Conservation (phyloP, 106 monocot species). For the Acanthochlamys bracteata region DNA sequence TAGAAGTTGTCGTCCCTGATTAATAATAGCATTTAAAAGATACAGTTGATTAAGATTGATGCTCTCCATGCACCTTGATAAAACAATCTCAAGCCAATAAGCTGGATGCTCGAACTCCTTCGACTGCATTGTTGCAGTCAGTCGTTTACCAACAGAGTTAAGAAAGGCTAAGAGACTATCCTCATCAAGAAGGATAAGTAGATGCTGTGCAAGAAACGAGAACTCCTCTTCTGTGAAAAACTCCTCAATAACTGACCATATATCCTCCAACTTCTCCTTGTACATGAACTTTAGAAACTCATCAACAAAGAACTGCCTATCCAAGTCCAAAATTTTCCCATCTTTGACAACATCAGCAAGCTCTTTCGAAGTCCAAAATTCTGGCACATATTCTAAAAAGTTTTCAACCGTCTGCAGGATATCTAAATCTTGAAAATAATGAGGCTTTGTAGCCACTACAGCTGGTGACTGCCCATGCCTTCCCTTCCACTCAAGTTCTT, state of each 20-base stretch:
- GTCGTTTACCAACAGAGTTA: slow-evolving; percentile 27
- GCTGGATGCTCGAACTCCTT: slow-evolving; percentile 38
- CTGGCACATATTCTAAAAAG: slow-evolving; percentile 85
- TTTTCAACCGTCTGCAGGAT: slow-evolving; percentile 72
- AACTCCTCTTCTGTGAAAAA: slow-evolving; percentile 60
- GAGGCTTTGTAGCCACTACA: slow-evolving; percentile 95
- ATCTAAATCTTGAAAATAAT: slow-evolving; percentile 88
- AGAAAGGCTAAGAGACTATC: slow-evolving; percentile 48
- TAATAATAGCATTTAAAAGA: slow-evolving; percentile 55
- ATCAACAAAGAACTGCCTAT: slow-evolving; percentile 67
- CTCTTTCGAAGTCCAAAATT: slow-evolving; percentile 90
- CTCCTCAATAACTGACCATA: slow-evolving; percentile 60
- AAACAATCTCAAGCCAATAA: slow-evolving; percentile 70
- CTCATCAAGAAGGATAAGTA: slow-evolving; percentile 69
- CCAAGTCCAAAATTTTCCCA: slow-evolving; percentile 76
- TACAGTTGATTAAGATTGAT: slow-evolving; percentile 56
- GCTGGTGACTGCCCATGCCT: slow-evolving; percentile 93
- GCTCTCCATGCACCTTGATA: slow-evolving; percentile 20
- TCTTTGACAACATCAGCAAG: slow-evolving; percentile 77
- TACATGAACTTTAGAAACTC: slow-evolving; percentile 67
- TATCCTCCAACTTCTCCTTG: slow-evolving; percentile 47
- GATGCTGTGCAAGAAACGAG: slow-evolving; percentile 52
- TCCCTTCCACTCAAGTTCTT: slow-evolving; percentile 97
- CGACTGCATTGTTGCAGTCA: slow-evolving; percentile 16
- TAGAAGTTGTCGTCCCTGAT: slow-evolving; percentile 60